These are phyloP conservation scores for Verticillium albo-atrum DNA, from an alignment of 2,329 filamentous ascomycete species.

Conservation along the genomic window DNA sequence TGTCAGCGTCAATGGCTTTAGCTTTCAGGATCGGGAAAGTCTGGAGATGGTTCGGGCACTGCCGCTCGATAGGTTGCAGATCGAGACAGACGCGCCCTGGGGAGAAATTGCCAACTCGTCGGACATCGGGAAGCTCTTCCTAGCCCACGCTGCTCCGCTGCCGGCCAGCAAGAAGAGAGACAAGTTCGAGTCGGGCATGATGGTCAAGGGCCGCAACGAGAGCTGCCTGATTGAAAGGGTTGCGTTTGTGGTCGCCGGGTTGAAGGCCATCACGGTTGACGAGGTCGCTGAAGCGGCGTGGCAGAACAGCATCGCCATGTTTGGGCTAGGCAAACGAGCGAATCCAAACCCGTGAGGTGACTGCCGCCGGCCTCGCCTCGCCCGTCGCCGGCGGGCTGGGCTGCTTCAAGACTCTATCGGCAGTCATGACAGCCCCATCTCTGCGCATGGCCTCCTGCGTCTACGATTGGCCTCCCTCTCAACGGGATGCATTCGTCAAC, in stretches of 20 bases:
- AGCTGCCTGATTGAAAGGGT: slow-evolving; percentile 43
- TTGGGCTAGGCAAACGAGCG: slow-evolving; percentile 6
- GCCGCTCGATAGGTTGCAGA: slow-evolving; percentile 34
- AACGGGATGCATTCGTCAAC: background rate
- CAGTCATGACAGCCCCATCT: background rate
- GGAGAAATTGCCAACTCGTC: slow-evolving; percentile 31
- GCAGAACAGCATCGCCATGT: slow-evolving; percentile 28
- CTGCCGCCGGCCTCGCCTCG: background rate
- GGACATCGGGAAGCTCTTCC: slow-evolving; percentile 35
- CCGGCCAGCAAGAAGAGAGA: slow-evolving; percentile 42
- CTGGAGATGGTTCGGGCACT: slow-evolving; percentile 36
- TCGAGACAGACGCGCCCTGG: slow-evolving; percentile 46
- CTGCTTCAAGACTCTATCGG: background rate
- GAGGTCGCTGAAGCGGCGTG: slow-evolving; percentile 35
- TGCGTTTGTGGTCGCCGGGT: slow-evolving; percentile 40
- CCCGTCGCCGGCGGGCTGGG: too few species aligned
- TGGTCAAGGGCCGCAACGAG: slow-evolving; percentile 49
- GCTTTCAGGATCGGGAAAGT: slow-evolving; percentile 31
- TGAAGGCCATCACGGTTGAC: slow-evolving; percentile 36
- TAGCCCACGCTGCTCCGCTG: slow-evolving; percentile 29
- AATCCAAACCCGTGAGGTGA: background rate
- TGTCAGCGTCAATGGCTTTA: slow-evolving; percentile 46
- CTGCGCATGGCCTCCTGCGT: background rate
- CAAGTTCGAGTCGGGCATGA: slow-evolving; percentile 37
- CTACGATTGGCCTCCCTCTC: background rate